Evolutionary conservation across 2,329 filamentous ascomycete genomes (phyloP).

Genomic region (Tothia fuscella): DNA sequence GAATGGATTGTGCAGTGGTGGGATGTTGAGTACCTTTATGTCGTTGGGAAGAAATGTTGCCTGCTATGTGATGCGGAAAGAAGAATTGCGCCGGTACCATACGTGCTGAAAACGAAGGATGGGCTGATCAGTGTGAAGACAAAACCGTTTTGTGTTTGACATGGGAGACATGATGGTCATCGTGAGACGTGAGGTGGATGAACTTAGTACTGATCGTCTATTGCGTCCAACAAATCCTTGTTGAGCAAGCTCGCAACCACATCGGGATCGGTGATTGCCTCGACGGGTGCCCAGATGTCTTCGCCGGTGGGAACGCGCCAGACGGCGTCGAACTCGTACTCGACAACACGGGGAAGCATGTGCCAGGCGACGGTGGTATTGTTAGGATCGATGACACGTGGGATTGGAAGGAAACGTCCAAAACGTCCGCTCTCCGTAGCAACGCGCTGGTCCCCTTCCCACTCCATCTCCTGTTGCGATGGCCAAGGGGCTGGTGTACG

Average conservation of each 20-base stretch:
- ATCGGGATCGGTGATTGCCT: constrained; percentile 5
- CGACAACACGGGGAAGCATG: not conserved
- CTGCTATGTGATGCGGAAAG: too few species aligned
- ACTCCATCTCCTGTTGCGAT: constrained; percentile 2
- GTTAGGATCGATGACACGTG: constrained; percentile 1
- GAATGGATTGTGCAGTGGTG: too few species aligned
- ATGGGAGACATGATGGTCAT: too few species aligned
- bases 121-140: too few species aligned
- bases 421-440: constrained; percentile 9
- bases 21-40: too few species aligned
- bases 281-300: constrained; percentile 4
- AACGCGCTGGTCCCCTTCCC: constrained; percentile 10
- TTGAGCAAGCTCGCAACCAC: constrained; percentile 2
- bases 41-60: too few species aligned
- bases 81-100: too few species aligned
- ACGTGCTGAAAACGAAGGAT: too few species aligned
- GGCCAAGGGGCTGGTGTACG: constrained; percentile 4
- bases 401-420: constrained; percentile 6
- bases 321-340: constrained; percentile 4
- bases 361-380: constrained; percentile 4
- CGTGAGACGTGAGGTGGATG: too few species aligned
- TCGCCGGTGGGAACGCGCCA: constrained; percentile 8
- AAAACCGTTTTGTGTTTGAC: too few species aligned
- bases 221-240: constrained; percentile 1
- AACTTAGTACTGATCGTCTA: too few species aligned